These are phyloP conservation scores for Penicillium digitatum DNA, from an alignment of 2,329 filamentous ascomycete genomes.

Conservation along the genomic window DNA sequence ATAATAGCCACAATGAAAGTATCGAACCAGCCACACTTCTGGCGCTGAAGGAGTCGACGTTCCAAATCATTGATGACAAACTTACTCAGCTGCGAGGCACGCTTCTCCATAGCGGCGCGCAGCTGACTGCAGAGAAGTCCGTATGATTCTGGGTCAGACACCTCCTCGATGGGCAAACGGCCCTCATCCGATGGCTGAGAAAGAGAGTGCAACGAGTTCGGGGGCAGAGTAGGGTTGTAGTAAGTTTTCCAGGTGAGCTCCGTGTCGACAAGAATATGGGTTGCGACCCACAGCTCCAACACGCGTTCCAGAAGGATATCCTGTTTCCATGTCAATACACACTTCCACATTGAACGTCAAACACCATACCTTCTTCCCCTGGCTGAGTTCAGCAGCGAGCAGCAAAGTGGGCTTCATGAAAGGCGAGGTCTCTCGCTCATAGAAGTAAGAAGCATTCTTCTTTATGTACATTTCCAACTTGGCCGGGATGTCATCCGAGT, in stretches of 20 bases:
- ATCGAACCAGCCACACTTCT: conserved; percentile 55
- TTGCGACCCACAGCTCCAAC: conserved; percentile 56
- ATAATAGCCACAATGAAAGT: conserved; percentile 59
- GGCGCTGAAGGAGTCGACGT: conserved; percentile 55
- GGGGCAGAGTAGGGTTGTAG: conserved; percentile 43
- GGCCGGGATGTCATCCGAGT: conserved; percentile 48
- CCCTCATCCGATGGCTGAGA: conserved; percentile 40
- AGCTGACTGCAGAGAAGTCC: conserved; percentile 52
- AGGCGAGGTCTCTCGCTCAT: conserved; percentile 48
- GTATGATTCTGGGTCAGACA: conserved; percentile 45
- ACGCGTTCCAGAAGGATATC: conserved; percentile 43
- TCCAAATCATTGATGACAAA: conserved; percentile 58
- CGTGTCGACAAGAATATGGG: conserved; percentile 51
- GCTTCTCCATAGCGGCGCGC: conserved; percentile 53
- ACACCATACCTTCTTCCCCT: conserved; percentile 36
- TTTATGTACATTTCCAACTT: conserved; percentile 55
- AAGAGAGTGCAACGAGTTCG: conserved; percentile 36
- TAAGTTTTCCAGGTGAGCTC: conserved; percentile 49
- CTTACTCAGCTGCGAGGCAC: conserved; percentile 51
- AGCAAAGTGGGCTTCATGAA: conserved; percentile 51
- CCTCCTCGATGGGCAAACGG: conserved; percentile 39
- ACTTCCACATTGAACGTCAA: background rate
- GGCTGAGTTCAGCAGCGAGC: conserved; percentile 37
- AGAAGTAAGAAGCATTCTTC: conserved; percentile 45
- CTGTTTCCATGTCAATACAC: background rate